Evolutionary conservation across 306 rosid species (phyloP).

Genomic region (Castanea mollissima): DNA sequence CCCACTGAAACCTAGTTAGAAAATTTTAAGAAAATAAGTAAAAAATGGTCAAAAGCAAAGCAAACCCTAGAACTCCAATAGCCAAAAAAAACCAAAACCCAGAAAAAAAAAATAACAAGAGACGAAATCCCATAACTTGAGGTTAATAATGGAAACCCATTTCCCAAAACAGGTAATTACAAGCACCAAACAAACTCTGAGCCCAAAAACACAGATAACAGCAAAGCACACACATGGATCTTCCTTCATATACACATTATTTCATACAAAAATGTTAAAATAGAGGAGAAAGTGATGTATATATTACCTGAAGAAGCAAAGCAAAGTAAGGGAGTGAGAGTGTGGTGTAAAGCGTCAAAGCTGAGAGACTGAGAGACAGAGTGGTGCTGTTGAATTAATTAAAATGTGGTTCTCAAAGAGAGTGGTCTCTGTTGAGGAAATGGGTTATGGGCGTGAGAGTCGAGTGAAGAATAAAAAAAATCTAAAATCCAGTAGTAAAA

Average conservation of each 20-base stretch:
- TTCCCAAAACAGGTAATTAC: constrained; percentile 7
- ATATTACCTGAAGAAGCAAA: constrained; percentile 26
- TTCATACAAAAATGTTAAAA: neutral
- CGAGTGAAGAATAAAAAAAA: neutral
- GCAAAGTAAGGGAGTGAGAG: neutral
- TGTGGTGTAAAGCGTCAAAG: neutral
- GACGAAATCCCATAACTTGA: constrained; percentile 10
- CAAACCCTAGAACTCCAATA: constrained; percentile 33
- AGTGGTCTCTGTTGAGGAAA: neutral
- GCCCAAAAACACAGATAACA: neutral
- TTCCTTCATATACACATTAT: neutral
- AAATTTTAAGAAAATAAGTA: neutral
- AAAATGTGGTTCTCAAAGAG: neutral
- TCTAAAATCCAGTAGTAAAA: neutral
- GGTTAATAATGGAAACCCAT: constrained; percentile 30
- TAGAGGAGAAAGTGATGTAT: neutral
- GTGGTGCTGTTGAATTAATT: constrained; percentile 10
- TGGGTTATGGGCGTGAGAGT: neutral
- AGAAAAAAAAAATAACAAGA: neutral
- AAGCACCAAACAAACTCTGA: constrained; percentile 5
- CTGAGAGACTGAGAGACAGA: constrained; percentile 10
- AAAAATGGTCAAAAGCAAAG: constrained; percentile 14
- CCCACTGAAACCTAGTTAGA: neutral
- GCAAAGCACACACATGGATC: constrained; percentile 9
- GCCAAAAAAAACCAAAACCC: neutral